phyloP scores from a whole-genome alignment of 805 yeast genomes.

The Cyberlindnera maclurae region DNA sequence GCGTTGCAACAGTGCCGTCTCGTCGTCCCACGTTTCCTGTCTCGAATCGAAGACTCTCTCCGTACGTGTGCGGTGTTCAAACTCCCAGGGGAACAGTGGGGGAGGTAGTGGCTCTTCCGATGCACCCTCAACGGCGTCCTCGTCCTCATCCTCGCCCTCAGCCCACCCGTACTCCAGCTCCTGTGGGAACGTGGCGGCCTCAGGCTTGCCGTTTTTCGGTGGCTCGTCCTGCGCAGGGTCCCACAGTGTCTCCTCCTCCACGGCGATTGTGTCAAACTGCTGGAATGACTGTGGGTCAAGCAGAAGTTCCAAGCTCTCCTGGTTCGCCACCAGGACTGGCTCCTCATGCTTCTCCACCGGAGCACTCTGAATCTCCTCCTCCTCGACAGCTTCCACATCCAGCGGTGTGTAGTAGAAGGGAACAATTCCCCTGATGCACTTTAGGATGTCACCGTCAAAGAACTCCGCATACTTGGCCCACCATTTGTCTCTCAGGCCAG shows the following conservation, averaged over 20 bases:
- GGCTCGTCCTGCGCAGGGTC: slow-evolving; percentile 38
- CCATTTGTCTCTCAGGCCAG: slow-evolving; percentile 18
- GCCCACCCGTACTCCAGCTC: slow-evolving; percentile 8
- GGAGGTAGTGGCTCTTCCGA: slow-evolving; percentile 11
- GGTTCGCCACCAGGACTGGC: background rate
- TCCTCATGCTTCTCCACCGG: background rate
- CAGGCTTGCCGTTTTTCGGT: slow-evolving; percentile 28
- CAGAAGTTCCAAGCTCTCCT: slow-evolving; percentile 7
- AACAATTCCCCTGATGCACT: slow-evolving; percentile 19
- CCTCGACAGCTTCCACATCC: background rate
- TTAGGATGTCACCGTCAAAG: slow-evolving; percentile 14
- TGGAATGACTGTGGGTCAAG: slow-evolving; percentile 19
- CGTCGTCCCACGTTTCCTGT: slow-evolving; percentile 15
- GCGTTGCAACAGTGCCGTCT: slow-evolving; percentile 15
- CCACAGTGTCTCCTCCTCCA: slow-evolving; percentile 27
- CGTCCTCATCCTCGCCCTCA: slow-evolving; percentile 1
- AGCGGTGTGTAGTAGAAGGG: slow-evolving; percentile 14
- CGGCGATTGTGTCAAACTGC: slow-evolving; percentile 14
- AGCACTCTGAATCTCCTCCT: background rate
- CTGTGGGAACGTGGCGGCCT: slow-evolving; percentile 21
- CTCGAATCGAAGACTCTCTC: slow-evolving; percentile 20
- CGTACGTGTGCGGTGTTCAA: slow-evolving; percentile 10
- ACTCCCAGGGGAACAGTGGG: slow-evolving; percentile 28
- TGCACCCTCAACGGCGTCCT: background rate
- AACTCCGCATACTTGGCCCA: slow-evolving; percentile 20